Evolutionary conservation across 1,284 basidiomycete species (phyloP), one percentile per base, ranked within the genome.

Genomic region (Ustilago trichophora): DNA sequence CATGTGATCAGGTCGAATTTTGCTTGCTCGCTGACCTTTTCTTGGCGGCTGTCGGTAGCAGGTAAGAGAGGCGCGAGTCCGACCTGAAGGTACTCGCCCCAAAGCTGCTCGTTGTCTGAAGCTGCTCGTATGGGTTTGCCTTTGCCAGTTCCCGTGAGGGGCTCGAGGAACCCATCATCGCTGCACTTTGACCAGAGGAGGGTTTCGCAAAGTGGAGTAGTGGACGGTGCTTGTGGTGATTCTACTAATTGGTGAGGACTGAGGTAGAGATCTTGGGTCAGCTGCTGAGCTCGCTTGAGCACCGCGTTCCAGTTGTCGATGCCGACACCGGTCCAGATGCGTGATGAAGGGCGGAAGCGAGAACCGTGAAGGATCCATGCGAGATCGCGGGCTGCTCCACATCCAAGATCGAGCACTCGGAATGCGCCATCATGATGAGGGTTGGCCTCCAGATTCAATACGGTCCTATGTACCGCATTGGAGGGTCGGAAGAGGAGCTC

Each of bases 251-350:
- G 32, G 9, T 19, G 12, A 13, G 40, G 13, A 13, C 22, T 22
- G 25, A 69, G 59, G 21, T 25, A 33, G n/a, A 69, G 55, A 33
- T 69, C 66, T 3, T 52, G 15, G 51, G 56, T 55, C 16, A 69
- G 47, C 35, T 44, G 51, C 16, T 55, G 35, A 4, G 59, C 55
- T 5, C 66, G 54, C 13, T 9, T 31, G 33, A 69, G 54, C 21
- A 47, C 59, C 7, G 66, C 66, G 37, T 59, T 69, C 66, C 66
- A 69, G 36, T 56, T 69, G 48, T 69, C 66, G 31, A 69, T 19
- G 16, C 51, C 66, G 18, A 69, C 37, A 18, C 59, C 66, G 19
- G 42, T 47, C 66, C 66, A 69, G 18, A 6, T 16, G 13, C 13
- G 13, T 6, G 52, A 18, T 6, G 22, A 21, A 5, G 22, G 4